Base-by-base conservation (phyloP, 2,329 filamentous ascomycete species). In the Paraphoma chrysanthemicola region DNA sequence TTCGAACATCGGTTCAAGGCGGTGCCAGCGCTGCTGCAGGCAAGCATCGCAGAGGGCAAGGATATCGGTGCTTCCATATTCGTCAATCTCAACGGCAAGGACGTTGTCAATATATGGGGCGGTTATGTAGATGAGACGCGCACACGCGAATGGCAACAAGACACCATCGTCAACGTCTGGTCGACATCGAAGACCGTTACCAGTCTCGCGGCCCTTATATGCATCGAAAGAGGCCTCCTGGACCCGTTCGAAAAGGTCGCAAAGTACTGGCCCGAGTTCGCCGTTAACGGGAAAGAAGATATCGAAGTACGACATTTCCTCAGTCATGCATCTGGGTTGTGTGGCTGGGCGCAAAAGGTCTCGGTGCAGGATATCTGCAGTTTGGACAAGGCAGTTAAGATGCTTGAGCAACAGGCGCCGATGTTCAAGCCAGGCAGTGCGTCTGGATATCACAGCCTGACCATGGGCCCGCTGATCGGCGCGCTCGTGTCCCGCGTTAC, bases 211-310 rank as follows among this genome's bases (percentile, higher is more conserved):
- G 44, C 54, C 0, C 54, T 67, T 3, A 4, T 67, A 6, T 57
- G 59, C 14, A 58, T 67, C 12, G 59, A 63, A 9, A 55, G 63
- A 18, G 56, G 56, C 4, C 48, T 60, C 1, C 46, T 67, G 1
- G 56, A 64, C 14, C 59, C 64, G 3, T 51, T 48, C 23, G 61
- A 63, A 33, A 66, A 62, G 18, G 61, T 64, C 2, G 38, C 56
- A 1, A 64, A 54, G 28, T 67, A 67, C 59, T 67, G 63, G 64
- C 63, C 64, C 11, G 64, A 64, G 41, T 67, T 67, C 18, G 54
- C 30, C 1, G 59, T n/a, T 6, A 64, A 64, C 8, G 61, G 63
- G 0, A 67, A 67, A 12, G 41, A 62, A 47, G 43, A 57, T 0
- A 48, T 66, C 9, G 44, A 62, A 38, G 57, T 67, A 4, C 54